Base-by-base conservation (phyloP, 208 protist genomes). In the Acanthamoeba healyi region DNA sequence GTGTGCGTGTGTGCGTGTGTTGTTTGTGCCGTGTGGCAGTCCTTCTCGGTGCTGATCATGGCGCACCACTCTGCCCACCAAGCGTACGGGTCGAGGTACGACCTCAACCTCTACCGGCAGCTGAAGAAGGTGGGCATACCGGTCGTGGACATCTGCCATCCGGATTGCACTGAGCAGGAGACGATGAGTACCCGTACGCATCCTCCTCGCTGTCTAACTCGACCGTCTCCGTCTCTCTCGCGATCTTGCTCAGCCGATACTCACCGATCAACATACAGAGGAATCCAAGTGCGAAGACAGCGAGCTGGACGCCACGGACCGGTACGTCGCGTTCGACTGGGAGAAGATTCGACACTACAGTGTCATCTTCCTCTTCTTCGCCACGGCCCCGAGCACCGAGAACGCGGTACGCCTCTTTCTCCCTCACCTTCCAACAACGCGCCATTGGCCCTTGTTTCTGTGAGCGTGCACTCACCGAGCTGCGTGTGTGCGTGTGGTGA, bases 281-380 rank as follows among this genome's bases (percentile, higher is more conserved):
- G 74, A 84, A 5, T 36, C 34, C 19, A 77, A 77, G 67, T 84
- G 74, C 26, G 74, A 54, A 24, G 74, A 84, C 42, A 26, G 3
- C 40, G 74, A 46, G 44, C 44, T 84, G 42, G 74, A 84, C 29
- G 26, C 74, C 0, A 84, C 42, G 29, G 74, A 84, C n/a, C 74
- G 74, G 17, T 84, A 84, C 42, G 74, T 84, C 42, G 26, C 34
- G 36, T 84, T 84, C 17, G 42, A 56, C 1, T 84, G 74, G 74
- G 74, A 84, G 44, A 84, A 46, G 44, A 84, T 84, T 36, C 14
- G 42, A 7, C 74, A 84, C n/a, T 84, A 84, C 44, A 84, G 44
- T 84, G 74, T 22, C 40, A 84, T 84, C 44, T 84, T 84, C 74
- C 74, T 84, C 42, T 84, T 84, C 74, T 84, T 84, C 29, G 74